Evolutionary conservation across 176 grass and related monocot genomes (phyloP).

Genomic region (Musa schizocarpa): DNA sequence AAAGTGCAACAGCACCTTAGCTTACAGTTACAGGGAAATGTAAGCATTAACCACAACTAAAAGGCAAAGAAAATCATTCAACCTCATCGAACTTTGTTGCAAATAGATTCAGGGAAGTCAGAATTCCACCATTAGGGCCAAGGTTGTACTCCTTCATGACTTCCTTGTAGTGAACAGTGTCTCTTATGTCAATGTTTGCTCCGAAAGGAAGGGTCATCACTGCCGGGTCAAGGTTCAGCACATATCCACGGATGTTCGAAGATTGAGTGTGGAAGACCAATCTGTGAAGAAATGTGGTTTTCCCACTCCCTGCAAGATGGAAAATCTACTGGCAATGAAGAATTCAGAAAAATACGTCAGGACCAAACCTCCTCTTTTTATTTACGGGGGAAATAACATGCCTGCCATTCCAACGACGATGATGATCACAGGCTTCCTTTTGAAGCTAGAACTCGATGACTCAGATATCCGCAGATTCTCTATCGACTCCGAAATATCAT

Average conservation of each 20-base stretch:
- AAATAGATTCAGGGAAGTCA: constrained; percentile 88
- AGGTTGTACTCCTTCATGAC: constrained; percentile 97
- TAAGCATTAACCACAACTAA: not conserved
- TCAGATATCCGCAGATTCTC: constrained; percentile 45
- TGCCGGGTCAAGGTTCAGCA: constrained; percentile 81
- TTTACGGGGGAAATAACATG: constrained; percentile 11
- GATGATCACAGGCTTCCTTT: constrained; percentile 87
- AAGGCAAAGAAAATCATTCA: not conserved
- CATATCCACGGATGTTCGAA: constrained; percentile 64
- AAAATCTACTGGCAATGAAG: not conserved
- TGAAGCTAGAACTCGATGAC: constrained; percentile 37
- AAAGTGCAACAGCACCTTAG: not conserved
- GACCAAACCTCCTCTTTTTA: not conserved
- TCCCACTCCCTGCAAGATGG: constrained; percentile 58
- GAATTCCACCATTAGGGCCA: constrained; percentile 88
- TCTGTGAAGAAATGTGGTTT: constrained; percentile 82
- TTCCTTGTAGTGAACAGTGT: constrained; percentile 86
- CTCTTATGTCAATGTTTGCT: constrained; percentile 92
- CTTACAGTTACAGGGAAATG: not conserved
- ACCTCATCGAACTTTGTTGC: constrained; percentile 87
- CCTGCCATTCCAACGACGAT: constrained; percentile 90
- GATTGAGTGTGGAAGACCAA: constrained; percentile 59
- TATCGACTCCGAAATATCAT: constrained; percentile 73
- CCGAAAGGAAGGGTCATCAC: constrained; percentile 84
- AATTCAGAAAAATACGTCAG: not conserved